Conservation (phyloP, 2,329 filamentous ascomycete genomes). For the Pyrenochaeta sp. region DNA sequence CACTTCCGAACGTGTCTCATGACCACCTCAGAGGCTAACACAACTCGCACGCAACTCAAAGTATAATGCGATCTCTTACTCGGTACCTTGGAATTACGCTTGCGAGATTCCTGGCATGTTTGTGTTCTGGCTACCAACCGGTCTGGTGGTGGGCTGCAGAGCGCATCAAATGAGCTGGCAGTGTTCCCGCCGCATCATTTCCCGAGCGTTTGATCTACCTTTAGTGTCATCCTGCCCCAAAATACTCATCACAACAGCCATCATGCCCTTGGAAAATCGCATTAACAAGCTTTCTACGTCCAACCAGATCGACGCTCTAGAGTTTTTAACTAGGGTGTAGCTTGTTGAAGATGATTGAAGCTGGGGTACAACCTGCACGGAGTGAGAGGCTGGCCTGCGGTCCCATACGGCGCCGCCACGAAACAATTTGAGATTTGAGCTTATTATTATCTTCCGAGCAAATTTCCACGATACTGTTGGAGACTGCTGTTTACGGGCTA, state of each 20-base stretch:
- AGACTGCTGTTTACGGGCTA: conserved; percentile 17
- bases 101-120: not conserved
- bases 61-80: not conserved
- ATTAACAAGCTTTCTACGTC: conserved; percentile 23
- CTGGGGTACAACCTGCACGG: conserved; percentile 11
- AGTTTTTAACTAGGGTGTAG: conserved; percentile 8
- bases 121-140: not conserved
- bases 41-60: not conserved
- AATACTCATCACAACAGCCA: conserved; percentile 13
- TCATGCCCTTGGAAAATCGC: conserved; percentile 2
- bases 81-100: too few relatives aligned
- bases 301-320: conserved; percentile 17
- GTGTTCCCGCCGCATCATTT: conserved; percentile 36
- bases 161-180: conserved; percentile 1
- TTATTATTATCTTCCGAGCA: conserved; percentile 27
- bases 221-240: conserved; percentile 31
- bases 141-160: not conserved
- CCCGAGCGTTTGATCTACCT: conserved; percentile 44
- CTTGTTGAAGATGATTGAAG: conserved; percentile 5
- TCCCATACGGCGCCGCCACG: not conserved
- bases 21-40: not conserved
- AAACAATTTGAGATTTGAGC: conserved; percentile 18
- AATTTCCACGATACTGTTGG: conserved; percentile 31
- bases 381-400: not conserved
- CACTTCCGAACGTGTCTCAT: too few relatives aligned